phyloP scores from a whole-genome alignment of 2,329 filamentous ascomycete genomes.

The Fusarium burgessii region DNA sequence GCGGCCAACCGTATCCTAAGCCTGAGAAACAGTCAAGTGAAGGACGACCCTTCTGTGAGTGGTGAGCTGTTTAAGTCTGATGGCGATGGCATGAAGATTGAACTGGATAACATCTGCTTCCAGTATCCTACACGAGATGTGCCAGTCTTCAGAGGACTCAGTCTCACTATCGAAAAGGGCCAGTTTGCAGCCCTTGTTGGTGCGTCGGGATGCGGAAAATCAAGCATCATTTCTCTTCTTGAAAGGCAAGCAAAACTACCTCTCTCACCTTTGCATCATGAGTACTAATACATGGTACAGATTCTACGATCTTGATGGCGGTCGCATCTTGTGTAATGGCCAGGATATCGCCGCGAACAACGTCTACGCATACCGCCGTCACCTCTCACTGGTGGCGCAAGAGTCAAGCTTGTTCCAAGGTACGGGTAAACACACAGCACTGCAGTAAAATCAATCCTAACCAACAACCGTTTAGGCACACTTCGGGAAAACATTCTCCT shows the following conservation, averaged over 20 bases:
- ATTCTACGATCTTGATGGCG: constrained; percentile 77
- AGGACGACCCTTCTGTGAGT: constrained; percentile 43
- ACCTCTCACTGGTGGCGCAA: constrained; percentile 78
- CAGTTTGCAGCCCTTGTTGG: constrained; percentile 79
- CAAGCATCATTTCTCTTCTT: constrained; percentile 73
- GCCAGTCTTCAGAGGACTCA: constrained; percentile 69
- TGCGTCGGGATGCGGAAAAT: constrained; percentile 78
- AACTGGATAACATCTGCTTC: constrained; percentile 68
- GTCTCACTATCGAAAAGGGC: constrained; percentile 73
- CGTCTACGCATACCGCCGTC: constrained; percentile 71
- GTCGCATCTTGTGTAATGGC: constrained; percentile 73
- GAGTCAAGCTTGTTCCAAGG: constrained; percentile 79
- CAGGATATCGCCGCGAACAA: constrained; percentile 69
- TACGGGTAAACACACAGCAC: constrained; percentile 56
- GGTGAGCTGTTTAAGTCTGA: constrained; percentile 48
- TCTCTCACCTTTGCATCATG: neutral
- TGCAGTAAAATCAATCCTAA: neutral
- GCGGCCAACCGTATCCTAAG: constrained; percentile 70
- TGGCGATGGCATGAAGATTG: constrained; percentile 65
- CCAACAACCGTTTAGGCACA: constrained; percentile 30
- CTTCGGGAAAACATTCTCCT: constrained; percentile 75
- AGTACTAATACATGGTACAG: neutral
- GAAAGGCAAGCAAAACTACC: constrained; percentile 54
- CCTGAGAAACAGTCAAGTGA: constrained; percentile 55
- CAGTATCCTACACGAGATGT: constrained; percentile 68